Base-by-base conservation (phyloP, 2,329 filamentous ascomycete species). In the Hawksworthiomyces lignivorus region DNA sequence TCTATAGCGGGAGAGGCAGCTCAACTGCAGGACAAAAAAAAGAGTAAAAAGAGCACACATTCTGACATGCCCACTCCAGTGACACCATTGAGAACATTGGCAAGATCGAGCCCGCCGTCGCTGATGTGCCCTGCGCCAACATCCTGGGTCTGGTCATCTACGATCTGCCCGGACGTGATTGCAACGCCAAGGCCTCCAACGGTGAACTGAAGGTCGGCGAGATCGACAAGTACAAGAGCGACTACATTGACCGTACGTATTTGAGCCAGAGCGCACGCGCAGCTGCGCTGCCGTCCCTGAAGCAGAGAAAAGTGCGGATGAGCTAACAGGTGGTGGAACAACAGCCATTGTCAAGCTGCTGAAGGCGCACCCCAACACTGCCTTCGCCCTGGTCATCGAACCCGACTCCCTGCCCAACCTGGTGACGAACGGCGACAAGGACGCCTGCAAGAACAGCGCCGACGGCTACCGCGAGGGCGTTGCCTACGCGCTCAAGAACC, bases 321-420 rank as follows among this genome's bases (percentile, higher is more conserved):
- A n/a, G n/a, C n/a, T n/a, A n/a, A n/a, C n/a, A n/a, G n/a, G n/a
- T n/a, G n/a, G n/a, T n/a, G n/a, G n/a, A 18, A 33, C 17, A 17
- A 26, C 41, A 60, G 62, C 65, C 40, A 77, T 81, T 49, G 69
- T 65, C 36, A 56, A 63, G 39, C 60, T 73, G 41, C 50, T 81
- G 49, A 65, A 72, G 52, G 63, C 65, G 27, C 72, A 78, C 58
- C 65, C 73, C 41, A 71, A 76, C 52, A 69, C 74, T 10, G 51
- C 52, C 55, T 58, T 65, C 54, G 55, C 61, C 10, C 49, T 59
- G 20, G 41, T 64, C 54, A 73, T 71, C 54, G 77, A 82, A 56
- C 77, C 77, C 36, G 77, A 81, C 59, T 78, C 70, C 39, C 63
- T 81, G 30, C 75, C 73, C 43, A 82, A 80, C 60, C 59, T 81